Percentiles rank a stretch among this genome's conserved stretches.
These are phyloP conservation scores for Eucalyptus tenuipes DNA, from an alignment of 345 rosid species.

Conservation along the genomic window DNA sequence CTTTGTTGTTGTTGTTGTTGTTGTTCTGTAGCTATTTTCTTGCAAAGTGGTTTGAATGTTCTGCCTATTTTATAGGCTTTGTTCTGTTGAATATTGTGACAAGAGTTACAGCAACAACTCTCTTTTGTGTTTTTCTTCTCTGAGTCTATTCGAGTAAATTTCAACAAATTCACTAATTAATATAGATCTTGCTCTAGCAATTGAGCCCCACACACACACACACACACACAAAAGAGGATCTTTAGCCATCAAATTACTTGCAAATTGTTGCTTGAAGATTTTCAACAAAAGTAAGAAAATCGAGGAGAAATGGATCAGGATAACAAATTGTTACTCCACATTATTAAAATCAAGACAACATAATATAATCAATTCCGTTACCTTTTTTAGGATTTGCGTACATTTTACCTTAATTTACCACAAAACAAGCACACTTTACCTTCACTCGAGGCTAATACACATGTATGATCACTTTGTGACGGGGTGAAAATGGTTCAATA, in stretches of 20 bases:
- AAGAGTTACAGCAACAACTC: too few species aligned
- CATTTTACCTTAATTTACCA: not conserved
- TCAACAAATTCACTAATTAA: not conserved
- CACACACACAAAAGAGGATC: not conserved
- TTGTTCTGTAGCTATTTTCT: too few species aligned
- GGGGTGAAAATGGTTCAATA: not conserved
- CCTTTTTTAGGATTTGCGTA: accelerated
- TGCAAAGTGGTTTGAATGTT: too few species aligned
- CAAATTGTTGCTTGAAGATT: not conserved
- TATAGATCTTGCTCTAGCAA: not conserved
- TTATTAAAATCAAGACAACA: not conserved
- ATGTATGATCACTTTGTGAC: not conserved
- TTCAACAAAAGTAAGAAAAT: not conserved
- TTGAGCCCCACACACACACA: not conserved
- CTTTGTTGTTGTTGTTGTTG: too few species aligned
- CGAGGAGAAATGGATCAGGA: not conserved
- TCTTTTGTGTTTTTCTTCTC: too few species aligned
- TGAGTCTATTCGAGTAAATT: too few species aligned
- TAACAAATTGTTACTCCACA: not conserved
- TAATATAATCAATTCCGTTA: not conserved
- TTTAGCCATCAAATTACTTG: not conserved
- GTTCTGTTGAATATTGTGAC: too few species aligned
- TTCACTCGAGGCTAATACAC: not conserved
- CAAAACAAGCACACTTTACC: not conserved
- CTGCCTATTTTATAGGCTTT: too few species aligned